Percentiles rank a stretch among this genome's conserved stretches.
phyloP scores from a whole-genome alignment of 202 grass and related monocot genomes.

The Zoysia matrella region DNA sequence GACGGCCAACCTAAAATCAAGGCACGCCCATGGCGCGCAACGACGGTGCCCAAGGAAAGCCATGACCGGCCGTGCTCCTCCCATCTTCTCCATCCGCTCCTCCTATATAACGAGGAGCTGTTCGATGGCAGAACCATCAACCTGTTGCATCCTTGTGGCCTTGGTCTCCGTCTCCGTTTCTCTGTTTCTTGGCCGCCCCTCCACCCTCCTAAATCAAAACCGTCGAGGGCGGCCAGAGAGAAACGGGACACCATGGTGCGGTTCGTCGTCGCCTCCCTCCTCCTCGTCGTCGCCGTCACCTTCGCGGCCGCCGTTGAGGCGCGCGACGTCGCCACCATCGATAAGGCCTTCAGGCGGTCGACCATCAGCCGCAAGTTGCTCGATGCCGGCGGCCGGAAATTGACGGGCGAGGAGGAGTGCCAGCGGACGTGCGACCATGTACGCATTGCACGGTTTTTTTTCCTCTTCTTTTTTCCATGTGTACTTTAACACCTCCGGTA shows the following conservation, averaged over 20 bases:
- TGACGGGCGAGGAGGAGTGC: no score
- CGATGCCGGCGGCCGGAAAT: not conserved
- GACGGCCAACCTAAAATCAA: conserved; percentile 12
- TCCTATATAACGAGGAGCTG: conserved; percentile 11
- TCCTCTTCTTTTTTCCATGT: no score
- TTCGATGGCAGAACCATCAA: not conserved
- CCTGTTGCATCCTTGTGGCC: not conserved
- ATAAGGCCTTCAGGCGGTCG: no score
- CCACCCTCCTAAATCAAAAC: not conserved
- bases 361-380: not conserved
- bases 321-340: not conserved
- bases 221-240: conserved; percentile 31
- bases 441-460: no score
- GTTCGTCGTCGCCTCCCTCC: conserved; percentile 1
- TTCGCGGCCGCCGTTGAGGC: not conserved
- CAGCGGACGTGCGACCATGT: no score
- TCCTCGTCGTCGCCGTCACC: not conserved
- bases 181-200: conserved; percentile 13
- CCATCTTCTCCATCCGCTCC: no score
- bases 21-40: conserved; percentile 25
- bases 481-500: no score
- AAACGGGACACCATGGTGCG: conserved; percentile 40
- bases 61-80: no score
- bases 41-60: no score
- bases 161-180: conserved; percentile 1